phyloP scores from a whole-genome alignment of 192 early-diverging fungal species.

The Umbelopsis ramanniana region DNA sequence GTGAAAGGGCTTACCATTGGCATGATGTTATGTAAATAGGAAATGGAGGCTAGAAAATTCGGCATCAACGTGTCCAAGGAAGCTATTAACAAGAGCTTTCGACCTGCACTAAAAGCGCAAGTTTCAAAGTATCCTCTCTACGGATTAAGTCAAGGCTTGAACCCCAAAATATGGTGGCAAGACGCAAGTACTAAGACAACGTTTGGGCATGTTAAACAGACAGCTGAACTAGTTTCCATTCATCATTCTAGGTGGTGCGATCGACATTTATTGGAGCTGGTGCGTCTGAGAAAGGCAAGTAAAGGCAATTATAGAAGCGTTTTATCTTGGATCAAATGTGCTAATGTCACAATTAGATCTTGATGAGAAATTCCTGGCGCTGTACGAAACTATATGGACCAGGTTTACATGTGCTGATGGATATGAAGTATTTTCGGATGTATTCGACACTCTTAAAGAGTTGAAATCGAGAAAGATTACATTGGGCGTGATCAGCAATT shows the following conservation, averaged over 20 bases:
- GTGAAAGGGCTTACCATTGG: neutral
- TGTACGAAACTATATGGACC: constrained; percentile 47
- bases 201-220: neutral
- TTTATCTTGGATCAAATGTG: no score
- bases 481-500: constrained; percentile 65
- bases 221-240: neutral
- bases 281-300: constrained; percentile 35
- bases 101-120: constrained; percentile 45
- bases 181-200: constrained; percentile 37
- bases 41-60: constrained; percentile 41
- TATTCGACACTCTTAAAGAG: constrained; percentile 47
- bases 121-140: constrained; percentile 55
- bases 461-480: constrained; percentile 50
- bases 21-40: constrained; percentile 19
- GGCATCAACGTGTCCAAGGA: constrained; percentile 46
- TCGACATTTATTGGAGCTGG: constrained; percentile 49
- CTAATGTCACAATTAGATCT: constrained; percentile 23
- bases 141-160: constrained; percentile 47
- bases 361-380: constrained; percentile 22
- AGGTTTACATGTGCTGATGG: constrained; percentile 51
- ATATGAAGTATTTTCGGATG: constrained; percentile 61
- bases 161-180: constrained; percentile 58
- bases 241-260: constrained; percentile 38
- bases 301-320: neutral
- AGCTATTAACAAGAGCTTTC: constrained; percentile 40